phyloP scores from a whole-genome alignment of 2,329 filamentous ascomycete species.

The Aspergillus ustus region DNA sequence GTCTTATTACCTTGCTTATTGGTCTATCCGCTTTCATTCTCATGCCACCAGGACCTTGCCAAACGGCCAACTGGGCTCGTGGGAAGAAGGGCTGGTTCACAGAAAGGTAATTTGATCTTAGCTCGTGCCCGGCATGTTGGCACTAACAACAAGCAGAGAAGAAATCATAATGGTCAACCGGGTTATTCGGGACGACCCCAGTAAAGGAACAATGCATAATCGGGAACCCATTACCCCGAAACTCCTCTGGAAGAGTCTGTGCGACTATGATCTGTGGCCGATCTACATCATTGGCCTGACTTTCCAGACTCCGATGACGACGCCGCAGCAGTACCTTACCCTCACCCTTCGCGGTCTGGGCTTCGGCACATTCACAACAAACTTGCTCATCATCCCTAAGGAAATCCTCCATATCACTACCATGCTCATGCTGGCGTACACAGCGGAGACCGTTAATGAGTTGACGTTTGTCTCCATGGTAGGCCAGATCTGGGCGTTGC shows the following conservation, averaged over 20 bases:
- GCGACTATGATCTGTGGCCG: conserved; percentile 63
- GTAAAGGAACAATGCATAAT: conserved; percentile 66
- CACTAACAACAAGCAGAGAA: conserved; percentile 42
- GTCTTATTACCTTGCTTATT: conserved; percentile 57
- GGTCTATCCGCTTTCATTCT: conserved; percentile 62
- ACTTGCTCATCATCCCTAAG: conserved; percentile 65
- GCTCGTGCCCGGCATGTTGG: too few relatives aligned
- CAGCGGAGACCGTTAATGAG: conserved; percentile 48
- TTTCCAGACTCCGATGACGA: conserved; percentile 47
- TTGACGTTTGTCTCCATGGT: conserved; percentile 56
- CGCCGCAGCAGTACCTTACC: conserved; percentile 44
- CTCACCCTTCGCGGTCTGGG: conserved; percentile 56
- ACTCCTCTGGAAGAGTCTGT: conserved; percentile 56
- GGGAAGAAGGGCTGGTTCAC: conserved; percentile 69
- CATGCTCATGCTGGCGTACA: conserved; percentile 32
- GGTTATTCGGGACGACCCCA: conserved; percentile 60
- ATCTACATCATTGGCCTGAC: conserved; percentile 56
- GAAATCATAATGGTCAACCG: conserved; percentile 73
- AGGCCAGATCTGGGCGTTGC: conserved; percentile 58
- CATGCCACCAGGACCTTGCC: conserved; percentile 67
- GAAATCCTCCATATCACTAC: conserved; percentile 20
- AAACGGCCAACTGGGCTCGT: conserved; percentile 65
- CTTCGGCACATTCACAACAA: conserved; percentile 64
- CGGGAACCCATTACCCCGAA: conserved; percentile 55
- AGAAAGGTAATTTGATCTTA: conserved; percentile 47